phyloP scores from a whole-genome alignment of 1,284 basidiomycete species.

The Abortiporus biennis region DNA sequence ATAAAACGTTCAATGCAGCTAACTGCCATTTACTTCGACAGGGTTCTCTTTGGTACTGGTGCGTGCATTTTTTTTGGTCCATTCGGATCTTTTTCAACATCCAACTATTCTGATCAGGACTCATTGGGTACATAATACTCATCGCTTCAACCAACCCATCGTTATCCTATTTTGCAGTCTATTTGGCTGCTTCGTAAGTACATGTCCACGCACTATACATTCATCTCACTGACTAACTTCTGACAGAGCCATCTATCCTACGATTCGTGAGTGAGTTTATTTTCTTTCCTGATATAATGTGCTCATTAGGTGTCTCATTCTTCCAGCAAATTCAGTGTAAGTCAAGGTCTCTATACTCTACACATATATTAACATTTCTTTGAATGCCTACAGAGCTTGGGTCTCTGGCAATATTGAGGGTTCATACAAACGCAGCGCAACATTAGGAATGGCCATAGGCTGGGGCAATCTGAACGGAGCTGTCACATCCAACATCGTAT shows the following conservation, averaged over 20 bases:
- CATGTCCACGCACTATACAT: background rate
- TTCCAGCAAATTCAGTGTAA: slow-evolving; percentile 41
- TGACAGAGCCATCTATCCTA: slow-evolving; percentile 39
- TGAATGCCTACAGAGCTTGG: slow-evolving; percentile 36
- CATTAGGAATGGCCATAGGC: slow-evolving; percentile 64
- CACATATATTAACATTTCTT: background rate
- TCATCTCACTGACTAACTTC: slow-evolving; percentile 2
- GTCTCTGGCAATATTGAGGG: slow-evolving; percentile 49
- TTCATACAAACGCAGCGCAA: slow-evolving; percentile 70
- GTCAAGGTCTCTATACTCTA: slow-evolving; percentile 12
- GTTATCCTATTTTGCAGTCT: slow-evolving; percentile 39
- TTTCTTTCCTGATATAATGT: background rate
- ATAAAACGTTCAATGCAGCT: background rate
- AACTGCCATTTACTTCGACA: slow-evolving; percentile 3
- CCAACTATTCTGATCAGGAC: slow-evolving; percentile 23
- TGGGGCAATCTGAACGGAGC: slow-evolving; percentile 69
- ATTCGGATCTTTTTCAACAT: no score
- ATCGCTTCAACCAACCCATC: slow-evolving; percentile 38
- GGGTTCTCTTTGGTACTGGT: slow-evolving; percentile 17
- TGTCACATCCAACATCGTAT: slow-evolving; percentile 62
- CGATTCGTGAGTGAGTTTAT: slow-evolving; percentile 31
- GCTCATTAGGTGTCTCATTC: background rate
- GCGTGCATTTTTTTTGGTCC: slow-evolving; percentile 3
- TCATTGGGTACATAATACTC: slow-evolving; percentile 47
- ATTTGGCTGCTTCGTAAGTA: slow-evolving; percentile 40